These are phyloP conservation scores for Alternaria panax DNA, from an alignment of 2,329 filamentous ascomycete genomes.

Conservation along the genomic window DNA sequence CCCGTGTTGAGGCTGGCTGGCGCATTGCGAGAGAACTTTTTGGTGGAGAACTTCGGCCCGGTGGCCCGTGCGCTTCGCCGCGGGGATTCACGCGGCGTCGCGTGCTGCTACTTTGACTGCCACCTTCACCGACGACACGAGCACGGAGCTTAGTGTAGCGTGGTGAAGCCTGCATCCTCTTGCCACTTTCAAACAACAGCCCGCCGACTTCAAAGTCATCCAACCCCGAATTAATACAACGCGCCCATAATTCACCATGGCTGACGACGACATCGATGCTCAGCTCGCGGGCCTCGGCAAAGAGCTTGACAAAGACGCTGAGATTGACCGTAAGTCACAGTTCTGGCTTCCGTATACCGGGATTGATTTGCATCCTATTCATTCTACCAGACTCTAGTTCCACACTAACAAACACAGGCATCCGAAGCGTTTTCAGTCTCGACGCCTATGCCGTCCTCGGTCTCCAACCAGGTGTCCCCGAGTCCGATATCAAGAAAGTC, in stretches of 20 bases:
- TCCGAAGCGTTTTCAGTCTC: conserved; percentile 85
- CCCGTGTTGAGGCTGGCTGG: conserved; percentile 11
- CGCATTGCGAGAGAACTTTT: conserved; percentile 35
- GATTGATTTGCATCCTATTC: background rate
- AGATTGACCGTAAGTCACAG: conserved; percentile 75
- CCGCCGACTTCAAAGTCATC: background rate
- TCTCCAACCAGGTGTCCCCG: conserved; percentile 91
- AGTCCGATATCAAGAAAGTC: conserved; percentile 91
- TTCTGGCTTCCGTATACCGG: background rate
- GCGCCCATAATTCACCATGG: conserved; percentile 48
- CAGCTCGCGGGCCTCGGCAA: conserved; percentile 84
- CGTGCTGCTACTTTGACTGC: conserved; percentile 1
- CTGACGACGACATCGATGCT: conserved; percentile 66
- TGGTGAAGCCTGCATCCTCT: background rate
- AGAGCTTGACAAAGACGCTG: conserved; percentile 94
- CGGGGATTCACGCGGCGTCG: conserved; percentile 22
- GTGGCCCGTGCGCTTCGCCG: conserved; percentile 34
- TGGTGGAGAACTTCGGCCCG: conserved; percentile 23
- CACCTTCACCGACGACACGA: background rate
- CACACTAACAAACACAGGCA: conserved; percentile 53
- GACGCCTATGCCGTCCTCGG: conserved; percentile 92
- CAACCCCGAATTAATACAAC: background rate
- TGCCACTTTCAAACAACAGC: background rate
- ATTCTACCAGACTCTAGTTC: background rate
- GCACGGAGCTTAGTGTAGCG: background rate